Evolutionary conservation across 352 stramenopile species (phyloP).

Genomic region (Blastocystis sp.): DNA sequence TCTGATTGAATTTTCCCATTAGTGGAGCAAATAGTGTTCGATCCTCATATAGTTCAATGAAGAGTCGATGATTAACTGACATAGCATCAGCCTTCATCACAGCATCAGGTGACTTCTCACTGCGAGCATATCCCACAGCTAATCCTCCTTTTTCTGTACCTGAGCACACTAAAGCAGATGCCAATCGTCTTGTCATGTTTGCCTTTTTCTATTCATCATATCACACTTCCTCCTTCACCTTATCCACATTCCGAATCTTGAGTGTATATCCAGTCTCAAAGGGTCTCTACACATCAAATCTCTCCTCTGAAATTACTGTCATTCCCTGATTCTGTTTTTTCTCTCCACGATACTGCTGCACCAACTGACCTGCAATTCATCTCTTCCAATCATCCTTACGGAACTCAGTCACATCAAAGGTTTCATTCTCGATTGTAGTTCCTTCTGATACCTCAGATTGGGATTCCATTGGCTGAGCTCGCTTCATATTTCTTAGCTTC

Average conservation of each 20-base stretch:
- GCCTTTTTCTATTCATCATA: conserved; percentile 16
- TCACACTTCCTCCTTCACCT: neutral
- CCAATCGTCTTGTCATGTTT: conserved; percentile 31
- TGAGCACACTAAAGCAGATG: neutral
- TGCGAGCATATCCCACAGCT: conserved; percentile 8
- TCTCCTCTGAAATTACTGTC: neutral
- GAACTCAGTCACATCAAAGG: neutral
- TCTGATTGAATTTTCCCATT: conserved; percentile 52
- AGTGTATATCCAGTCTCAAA: conserved; percentile 13
- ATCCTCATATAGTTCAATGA: conserved; percentile 48
- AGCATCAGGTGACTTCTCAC: conserved; percentile 36
- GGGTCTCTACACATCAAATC: neutral
- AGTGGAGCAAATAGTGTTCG: conserved; percentile 38
- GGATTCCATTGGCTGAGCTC: neutral
- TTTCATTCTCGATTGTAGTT: neutral
- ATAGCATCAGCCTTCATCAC: conserved; percentile 12
- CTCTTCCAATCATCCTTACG: neutral
- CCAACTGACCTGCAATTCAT: conserved; percentile 5
- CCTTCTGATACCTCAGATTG: neutral
- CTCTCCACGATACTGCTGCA: neutral
- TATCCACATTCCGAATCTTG: conserved; percentile 22
- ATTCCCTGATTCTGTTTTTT: neutral
- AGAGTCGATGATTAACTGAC: conserved; percentile 1
- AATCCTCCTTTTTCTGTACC: conserved; percentile 13
- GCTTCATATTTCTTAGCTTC: neutral